Conservation (phyloP, 1,284 basidiomycete species). For the Volvariella surrecta region DNA sequence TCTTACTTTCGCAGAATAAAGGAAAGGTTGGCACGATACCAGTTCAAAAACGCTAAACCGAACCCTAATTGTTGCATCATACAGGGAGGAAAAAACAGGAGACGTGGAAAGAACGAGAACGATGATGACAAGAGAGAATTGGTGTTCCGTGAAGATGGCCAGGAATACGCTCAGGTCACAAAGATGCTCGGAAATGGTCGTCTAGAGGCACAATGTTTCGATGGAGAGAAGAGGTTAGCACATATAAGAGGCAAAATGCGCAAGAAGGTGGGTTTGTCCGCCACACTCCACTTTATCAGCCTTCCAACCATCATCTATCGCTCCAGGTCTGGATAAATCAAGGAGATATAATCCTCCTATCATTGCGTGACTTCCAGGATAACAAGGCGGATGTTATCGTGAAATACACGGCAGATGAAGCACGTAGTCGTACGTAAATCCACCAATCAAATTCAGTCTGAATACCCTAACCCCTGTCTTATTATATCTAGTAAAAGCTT, state of each 20-base stretch:
- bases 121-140: conserved; percentile 98
- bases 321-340: conserved; percentile 97
- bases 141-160: conserved; percentile 98
- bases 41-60: conserved; percentile 1
- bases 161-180: conserved; percentile 97
- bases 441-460: neutral
- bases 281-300: conserved; percentile 6
- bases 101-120: conserved; percentile 99
- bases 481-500: conserved; percentile 72
- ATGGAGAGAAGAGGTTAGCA: conserved; percentile 95
- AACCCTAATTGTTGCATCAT: conserved; percentile 1
- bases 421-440: conserved; percentile 59
- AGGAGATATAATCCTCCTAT: conserved; percentile 95
- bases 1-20: conserved; percentile 49
- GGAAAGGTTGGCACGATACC: conserved; percentile 54
- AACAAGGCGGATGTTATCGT: conserved; percentile 99
- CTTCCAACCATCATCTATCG: conserved; percentile 1
- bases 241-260: conserved; percentile 99
- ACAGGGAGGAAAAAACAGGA: conserved; percentile 98
- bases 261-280: conserved; percentile 77
- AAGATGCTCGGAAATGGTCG: conserved; percentile 99
- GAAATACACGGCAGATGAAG: conserved; percentile 96
- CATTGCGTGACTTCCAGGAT: conserved; percentile 98
- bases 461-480: neutral
- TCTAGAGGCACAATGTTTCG: conserved; percentile 95